phyloP scores from a whole-genome alignment of 306 rosid genomes.

The Corylus heterophylla region DNA sequence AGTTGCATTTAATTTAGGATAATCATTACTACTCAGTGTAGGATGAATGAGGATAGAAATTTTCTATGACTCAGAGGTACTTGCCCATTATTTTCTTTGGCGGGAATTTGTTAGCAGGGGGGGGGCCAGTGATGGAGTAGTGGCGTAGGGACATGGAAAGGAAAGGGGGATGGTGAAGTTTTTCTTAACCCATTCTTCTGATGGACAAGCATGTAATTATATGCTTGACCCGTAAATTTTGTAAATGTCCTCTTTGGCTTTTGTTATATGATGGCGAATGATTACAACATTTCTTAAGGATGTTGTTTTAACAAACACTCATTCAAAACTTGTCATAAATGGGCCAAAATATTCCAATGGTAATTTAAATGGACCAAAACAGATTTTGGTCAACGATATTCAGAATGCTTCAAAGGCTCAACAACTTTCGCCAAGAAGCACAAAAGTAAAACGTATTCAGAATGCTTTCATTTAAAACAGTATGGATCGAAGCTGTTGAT shows the following conservation, averaged over 20 bases:
- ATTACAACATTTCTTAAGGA: too few relatives aligned
- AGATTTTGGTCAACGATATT: too few relatives aligned
- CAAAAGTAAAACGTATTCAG: too few relatives aligned
- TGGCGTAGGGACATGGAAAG: constrained; percentile 13
- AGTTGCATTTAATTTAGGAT: constrained; percentile 11
- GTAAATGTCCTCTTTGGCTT: constrained; percentile 14
- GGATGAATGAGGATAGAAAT: constrained; percentile 3
- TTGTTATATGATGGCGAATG: constrained; percentile 3
- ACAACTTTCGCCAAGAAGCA: too few relatives aligned
- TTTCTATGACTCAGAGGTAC: background rate
- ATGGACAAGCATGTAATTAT: constrained; percentile 22
- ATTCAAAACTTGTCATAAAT: too few relatives aligned
- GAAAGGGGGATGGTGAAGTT: constrained; percentile 18
- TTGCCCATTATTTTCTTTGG: constrained; percentile 11
- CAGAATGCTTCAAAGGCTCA: too few relatives aligned
- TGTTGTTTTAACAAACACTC: too few relatives aligned
- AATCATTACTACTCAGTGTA: constrained; percentile 5
- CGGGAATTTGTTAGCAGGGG: background rate
- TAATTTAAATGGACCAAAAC: too few relatives aligned
- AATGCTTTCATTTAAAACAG: too few relatives aligned
- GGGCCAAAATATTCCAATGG: too few relatives aligned
- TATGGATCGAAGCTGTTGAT: too few relatives aligned
- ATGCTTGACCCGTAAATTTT: constrained; percentile 37
- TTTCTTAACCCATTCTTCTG: constrained; percentile 6
- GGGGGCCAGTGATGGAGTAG: constrained; percentile 1